A percentile compares a stretch with the other conserved stretches of the same genome.
Evolutionary conservation across 2,329 filamentous ascomycete species (phyloP).

Genomic region (Hirsutella minnesotensis): DNA sequence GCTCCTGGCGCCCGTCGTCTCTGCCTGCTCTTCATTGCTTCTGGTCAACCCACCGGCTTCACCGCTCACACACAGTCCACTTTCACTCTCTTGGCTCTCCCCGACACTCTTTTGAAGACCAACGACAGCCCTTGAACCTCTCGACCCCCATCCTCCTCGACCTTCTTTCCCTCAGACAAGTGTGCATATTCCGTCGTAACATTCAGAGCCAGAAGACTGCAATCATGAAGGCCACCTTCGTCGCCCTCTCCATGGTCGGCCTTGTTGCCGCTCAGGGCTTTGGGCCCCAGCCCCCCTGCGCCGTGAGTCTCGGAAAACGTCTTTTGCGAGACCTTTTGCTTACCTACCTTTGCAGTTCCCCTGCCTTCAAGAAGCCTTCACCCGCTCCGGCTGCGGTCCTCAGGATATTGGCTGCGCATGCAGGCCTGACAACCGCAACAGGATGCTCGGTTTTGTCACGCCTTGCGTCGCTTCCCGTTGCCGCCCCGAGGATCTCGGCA

Average conservation of each 20-base stretch:
- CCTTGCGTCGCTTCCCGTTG: constrained; percentile 24
- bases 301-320: constrained; percentile 16
- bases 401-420: constrained; percentile 27
- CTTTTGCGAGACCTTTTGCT: background rate
- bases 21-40: no score
- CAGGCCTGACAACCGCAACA: constrained; percentile 15
- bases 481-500: constrained; percentile 14
- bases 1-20: no score
- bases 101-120: no score
- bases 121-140: no score
- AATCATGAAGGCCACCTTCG: constrained; percentile 29
- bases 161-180: background rate
- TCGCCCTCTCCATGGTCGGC: constrained; percentile 20
- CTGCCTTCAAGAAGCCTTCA: constrained; percentile 24
- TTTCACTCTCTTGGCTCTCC: no score
- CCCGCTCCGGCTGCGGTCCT: constrained; percentile 22
- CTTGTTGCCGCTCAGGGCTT: constrained; percentile 27
- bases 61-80: no score
- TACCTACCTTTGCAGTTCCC: constrained; percentile 8
- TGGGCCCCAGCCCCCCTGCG: constrained; percentile 22
- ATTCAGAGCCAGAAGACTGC: no score
- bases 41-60: no score
- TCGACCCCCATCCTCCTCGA: no score
- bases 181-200: constrained; percentile 9
- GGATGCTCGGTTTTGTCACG: constrained; percentile 16